Conservation (phyloP, 805 yeast genomes). For the Scheffersomyces lignosus region DNA sequence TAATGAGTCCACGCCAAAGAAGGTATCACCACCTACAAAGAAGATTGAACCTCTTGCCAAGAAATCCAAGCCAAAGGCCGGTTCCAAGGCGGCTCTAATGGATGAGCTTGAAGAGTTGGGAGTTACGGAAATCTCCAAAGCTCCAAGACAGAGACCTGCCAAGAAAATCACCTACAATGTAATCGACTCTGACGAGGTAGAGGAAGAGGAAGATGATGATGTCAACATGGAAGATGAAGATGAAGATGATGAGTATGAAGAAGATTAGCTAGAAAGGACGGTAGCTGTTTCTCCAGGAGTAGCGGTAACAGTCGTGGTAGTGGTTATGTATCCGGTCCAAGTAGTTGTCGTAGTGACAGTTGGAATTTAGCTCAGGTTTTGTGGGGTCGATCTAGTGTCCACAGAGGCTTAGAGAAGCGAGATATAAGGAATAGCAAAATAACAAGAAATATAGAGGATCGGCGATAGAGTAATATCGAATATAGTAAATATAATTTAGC, state of each 20-base stretch:
- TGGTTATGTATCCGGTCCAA: too few relatives aligned
- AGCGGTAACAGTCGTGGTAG: not conserved
- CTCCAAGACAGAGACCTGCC: conserved; percentile 7
- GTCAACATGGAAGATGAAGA: conserved; percentile 15
- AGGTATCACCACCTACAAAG: not conserved
- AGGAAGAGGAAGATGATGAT: conserved; percentile 9
- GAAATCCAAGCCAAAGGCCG: conserved; percentile 5
- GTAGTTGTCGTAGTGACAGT: too few relatives aligned
- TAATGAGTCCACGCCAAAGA: conserved; percentile 1
- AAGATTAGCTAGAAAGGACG: conserved; percentile 4
- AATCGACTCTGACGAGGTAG: conserved; percentile 18
- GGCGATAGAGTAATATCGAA: too few relatives aligned
- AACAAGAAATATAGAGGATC: too few relatives aligned
- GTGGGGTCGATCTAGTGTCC: too few relatives aligned
- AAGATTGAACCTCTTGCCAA: conserved; percentile 2
- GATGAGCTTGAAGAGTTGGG: conserved; percentile 28
- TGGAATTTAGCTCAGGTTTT: too few relatives aligned
- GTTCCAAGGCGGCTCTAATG: conserved; percentile 8
- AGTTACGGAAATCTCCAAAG: conserved; percentile 2
- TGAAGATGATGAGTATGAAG: conserved; percentile 14
- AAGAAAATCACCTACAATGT: conserved; percentile 11
- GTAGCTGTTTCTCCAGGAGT: too few relatives aligned
- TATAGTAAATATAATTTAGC: too few relatives aligned
- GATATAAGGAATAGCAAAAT: too few relatives aligned
- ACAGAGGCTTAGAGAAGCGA: too few relatives aligned